phyloP scores from a whole-genome alignment of 2,329 filamentous ascomycete species.

The Alternaria tenuissima region DNA sequence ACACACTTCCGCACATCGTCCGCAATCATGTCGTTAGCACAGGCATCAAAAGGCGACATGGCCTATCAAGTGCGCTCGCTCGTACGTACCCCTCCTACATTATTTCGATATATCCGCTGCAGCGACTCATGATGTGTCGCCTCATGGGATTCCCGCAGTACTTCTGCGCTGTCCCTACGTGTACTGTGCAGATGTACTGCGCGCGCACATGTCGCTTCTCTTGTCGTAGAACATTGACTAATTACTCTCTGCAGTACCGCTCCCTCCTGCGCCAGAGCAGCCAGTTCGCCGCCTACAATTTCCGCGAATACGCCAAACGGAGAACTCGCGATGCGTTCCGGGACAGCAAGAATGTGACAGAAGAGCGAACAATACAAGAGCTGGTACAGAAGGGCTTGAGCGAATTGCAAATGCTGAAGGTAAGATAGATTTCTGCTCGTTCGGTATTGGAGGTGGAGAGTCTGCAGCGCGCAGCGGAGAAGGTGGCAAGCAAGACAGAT shows the following conservation, averaged over 20 bases:
- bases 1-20: constrained; percentile 12
- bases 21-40: constrained; percentile 46
- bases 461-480: background rate
- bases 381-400: constrained; percentile 87
- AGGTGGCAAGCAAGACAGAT: background rate
- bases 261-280: constrained; percentile 85
- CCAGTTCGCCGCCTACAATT: constrained; percentile 95
- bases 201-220: background rate
- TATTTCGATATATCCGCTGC: background rate
- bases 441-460: background rate
- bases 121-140: background rate
- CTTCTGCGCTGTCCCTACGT: background rate
- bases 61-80: constrained; percentile 52
- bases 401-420: constrained; percentile 90
- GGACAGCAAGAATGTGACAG: constrained; percentile 76
- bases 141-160: background rate
- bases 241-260: constrained; percentile 72
- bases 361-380: constrained; percentile 82
- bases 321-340: constrained; percentile 90
- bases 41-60: constrained; percentile 47
- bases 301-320: constrained; percentile 93
- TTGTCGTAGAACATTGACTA: background rate
- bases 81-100: constrained; percentile 36
- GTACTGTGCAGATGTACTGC: background rate
- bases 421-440: constrained; percentile 50